These are phyloP conservation scores for Stipa capillata DNA, from an alignment of 176 grass and related monocot genomes.

Conservation along the genomic window DNA sequence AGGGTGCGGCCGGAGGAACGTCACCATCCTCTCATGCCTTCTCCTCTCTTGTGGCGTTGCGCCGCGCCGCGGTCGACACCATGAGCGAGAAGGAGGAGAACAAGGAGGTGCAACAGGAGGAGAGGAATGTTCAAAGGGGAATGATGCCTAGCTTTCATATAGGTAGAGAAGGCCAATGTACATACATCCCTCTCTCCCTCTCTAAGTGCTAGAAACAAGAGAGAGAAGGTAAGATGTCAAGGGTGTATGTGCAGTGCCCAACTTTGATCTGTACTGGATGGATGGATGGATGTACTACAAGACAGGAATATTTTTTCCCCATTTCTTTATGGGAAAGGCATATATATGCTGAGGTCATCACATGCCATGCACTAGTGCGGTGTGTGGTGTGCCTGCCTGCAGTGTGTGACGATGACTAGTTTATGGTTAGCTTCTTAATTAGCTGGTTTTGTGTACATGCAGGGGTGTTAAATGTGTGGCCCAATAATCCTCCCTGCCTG, in stretches of 20 bases:
- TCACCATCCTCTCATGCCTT: constrained; percentile 70
- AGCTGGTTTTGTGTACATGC: neutral
- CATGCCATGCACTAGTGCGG: neutral
- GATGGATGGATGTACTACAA: constrained; percentile 24
- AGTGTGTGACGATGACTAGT: neutral
- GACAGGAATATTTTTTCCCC: neutral
- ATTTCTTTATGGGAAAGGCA: constrained; percentile 4
- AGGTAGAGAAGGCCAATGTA: constrained; percentile 21
- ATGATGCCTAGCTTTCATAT: constrained; percentile 29
- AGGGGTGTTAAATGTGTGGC: neutral
- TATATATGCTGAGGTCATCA: constrained; percentile 45
- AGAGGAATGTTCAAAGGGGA: constrained; percentile 29
- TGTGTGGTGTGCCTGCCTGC: neutral
- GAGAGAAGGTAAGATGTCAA: constrained; percentile 48
- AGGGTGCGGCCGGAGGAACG: constrained; percentile 38
- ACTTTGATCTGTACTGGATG: constrained; percentile 25
- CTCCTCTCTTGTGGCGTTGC: constrained; percentile 14
- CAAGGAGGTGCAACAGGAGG: neutral
- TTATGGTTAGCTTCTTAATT: neutral
- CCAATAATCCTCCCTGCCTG: neutral
- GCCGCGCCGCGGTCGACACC: constrained; percentile 31
- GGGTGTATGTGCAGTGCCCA: constrained; percentile 2
- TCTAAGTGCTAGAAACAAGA: neutral
- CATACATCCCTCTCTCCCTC: neutral
- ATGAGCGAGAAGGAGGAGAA: neutral